Evolutionary conservation across 2,329 filamentous ascomycete species (phyloP).

Genomic region (Colletotrichum musae): DNA sequence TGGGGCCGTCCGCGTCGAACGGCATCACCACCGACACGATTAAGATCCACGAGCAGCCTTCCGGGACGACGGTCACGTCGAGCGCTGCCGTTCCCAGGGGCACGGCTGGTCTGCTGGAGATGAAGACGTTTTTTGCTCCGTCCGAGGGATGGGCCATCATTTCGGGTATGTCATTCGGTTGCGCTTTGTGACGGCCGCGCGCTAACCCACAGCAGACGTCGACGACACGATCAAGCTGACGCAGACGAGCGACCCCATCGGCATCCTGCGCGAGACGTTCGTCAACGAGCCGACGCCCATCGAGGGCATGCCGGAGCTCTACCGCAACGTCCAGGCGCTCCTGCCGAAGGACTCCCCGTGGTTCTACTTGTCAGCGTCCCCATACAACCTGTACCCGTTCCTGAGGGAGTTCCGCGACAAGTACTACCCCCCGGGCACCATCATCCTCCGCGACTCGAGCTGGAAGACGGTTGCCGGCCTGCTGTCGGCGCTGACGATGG

Average conservation of each 20-base stretch:
- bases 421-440: constrained; percentile 82
- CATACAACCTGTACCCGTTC: constrained; percentile 95
- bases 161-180: constrained; percentile 66
- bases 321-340: constrained; percentile 72
- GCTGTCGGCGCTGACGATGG: constrained; percentile 82
- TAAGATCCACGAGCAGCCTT: constrained; percentile 61
- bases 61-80: constrained; percentile 62
- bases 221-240: constrained; percentile 98
- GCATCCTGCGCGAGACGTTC: constrained; percentile 89
- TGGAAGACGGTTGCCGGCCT: constrained; percentile 89
- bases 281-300: constrained; percentile 80
- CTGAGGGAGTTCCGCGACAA: constrained; percentile 79
- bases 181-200: background rate
- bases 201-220: constrained; percentile 72
- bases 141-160: constrained; percentile 88
- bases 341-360: constrained; percentile 76
- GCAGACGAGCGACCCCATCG: constrained; percentile 82
- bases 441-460: constrained; percentile 87
- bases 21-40: constrained; percentile 79
- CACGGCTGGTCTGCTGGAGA: constrained; percentile 69
- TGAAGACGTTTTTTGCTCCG: constrained; percentile 81
- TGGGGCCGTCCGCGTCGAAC: constrained; percentile 80
- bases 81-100: constrained; percentile 66
- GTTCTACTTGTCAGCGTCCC: constrained; percentile 95
- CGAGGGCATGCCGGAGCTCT: constrained; percentile 87